Percentiles rank a stretch among this genome's conserved stretches.
Conservation (phyloP, 208 protist species). For the Plasmodiophora brassicae region DNA sequence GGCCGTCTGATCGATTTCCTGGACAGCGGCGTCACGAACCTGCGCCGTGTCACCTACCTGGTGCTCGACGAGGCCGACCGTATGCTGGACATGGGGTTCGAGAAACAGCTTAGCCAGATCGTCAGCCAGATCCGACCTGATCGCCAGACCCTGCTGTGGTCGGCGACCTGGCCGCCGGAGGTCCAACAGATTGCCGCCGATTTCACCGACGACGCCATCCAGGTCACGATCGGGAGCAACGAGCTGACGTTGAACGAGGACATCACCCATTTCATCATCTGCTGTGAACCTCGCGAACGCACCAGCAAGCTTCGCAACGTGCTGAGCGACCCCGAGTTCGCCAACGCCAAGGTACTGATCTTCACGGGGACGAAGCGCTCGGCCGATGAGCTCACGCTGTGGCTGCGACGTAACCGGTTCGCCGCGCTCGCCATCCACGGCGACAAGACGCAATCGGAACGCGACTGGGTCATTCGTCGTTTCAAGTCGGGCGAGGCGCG, state of each 20-base stretch:
- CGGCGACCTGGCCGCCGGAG: conserved; percentile 95
- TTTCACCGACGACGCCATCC: conserved; percentile 79
- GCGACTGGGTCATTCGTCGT: conserved; percentile 62
- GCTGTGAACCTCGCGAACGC: background rate
- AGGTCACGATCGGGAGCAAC: conserved; percentile 78
- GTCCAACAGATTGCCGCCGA: conserved; percentile 89
- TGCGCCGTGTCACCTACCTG: conserved; percentile 72
- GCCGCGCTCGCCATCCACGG: conserved; percentile 85
- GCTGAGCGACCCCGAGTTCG: conserved; percentile 40
- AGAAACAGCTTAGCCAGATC: conserved; percentile 58
- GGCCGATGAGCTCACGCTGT: conserved; percentile 78
- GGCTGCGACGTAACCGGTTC: conserved; percentile 33
- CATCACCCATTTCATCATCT: conserved; percentile 19
- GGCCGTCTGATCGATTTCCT: conserved; percentile 82
- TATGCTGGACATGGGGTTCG: conserved; percentile 67
- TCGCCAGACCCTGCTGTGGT: conserved; percentile 96
- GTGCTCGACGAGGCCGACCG: conserved; percentile 87
- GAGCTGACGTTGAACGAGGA: background rate
- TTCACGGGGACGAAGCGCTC: conserved; percentile 91
- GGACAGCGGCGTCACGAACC: conserved; percentile 60
- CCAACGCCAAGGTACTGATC: conserved; percentile 56
- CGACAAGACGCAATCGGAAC: conserved; percentile 75
- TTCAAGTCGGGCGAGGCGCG: conserved; percentile 49
- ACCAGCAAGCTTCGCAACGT: background rate
- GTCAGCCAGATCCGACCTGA: conserved; percentile 44